Evolutionary conservation across 2,329 filamentous ascomycete species (phyloP).

Genomic region (Diplodia mutila): DNA sequence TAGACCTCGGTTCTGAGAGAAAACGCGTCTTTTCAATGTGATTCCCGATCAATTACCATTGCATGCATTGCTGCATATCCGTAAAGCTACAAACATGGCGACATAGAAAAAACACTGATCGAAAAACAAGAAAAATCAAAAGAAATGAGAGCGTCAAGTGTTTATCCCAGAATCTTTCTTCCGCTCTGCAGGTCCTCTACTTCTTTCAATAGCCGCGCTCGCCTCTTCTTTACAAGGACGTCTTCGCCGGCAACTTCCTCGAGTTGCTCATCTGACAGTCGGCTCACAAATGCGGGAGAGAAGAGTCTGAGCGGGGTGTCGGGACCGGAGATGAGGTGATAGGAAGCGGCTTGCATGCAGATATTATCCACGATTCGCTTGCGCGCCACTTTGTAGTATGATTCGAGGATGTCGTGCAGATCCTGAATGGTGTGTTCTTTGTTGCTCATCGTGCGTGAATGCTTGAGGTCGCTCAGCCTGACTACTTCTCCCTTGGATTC

Average conservation of each 20-base stretch:
- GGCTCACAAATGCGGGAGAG: slow-evolving; percentile 54
- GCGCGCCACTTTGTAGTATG: slow-evolving; percentile 65
- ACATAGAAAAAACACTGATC: no score
- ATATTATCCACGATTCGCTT: slow-evolving; percentile 67
- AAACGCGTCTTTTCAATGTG: no score
- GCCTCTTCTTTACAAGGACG: slow-evolving; percentile 42
- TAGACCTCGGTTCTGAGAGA: no score
- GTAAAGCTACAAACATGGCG: no score
- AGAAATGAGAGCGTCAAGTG: no score
- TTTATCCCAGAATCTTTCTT: slow-evolving; percentile 34
- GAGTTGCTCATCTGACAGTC: slow-evolving; percentile 55
- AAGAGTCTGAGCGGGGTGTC: slow-evolving; percentile 59
- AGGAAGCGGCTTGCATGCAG: slow-evolving; percentile 60
- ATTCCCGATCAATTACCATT: no score
- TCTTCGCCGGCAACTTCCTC: slow-evolving; percentile 64
- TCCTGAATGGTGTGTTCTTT: slow-evolving; percentile 50
- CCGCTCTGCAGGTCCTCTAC: slow-evolving; percentile 50
- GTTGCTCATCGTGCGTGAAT: slow-evolving; percentile 34
- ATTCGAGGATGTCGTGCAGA: slow-evolving; percentile 62
- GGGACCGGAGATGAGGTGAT: slow-evolving; percentile 56
- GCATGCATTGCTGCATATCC: no score
- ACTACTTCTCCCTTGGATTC: background rate
- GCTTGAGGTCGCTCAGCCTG: background rate
- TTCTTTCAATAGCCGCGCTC: slow-evolving; percentile 51
- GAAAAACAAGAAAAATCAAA: no score